phyloP scores from a whole-genome alignment of 257 asterid genomes.

The Jasminum sambac region DNA sequence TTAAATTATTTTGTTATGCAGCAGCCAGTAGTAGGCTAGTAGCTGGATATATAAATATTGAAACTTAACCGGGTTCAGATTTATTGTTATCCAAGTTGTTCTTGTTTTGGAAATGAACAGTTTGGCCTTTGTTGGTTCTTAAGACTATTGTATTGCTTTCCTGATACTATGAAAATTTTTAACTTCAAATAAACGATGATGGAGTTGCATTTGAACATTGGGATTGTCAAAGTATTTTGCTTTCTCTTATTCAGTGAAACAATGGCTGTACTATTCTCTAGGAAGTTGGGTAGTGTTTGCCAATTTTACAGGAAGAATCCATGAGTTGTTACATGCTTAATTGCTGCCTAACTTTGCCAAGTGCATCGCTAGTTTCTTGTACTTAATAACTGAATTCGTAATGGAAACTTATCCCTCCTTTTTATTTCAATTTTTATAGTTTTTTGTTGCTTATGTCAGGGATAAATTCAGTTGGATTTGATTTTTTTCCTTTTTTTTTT shows the following conservation, averaged over 20 bases:
- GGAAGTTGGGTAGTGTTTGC: too few species aligned
- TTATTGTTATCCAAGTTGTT: slow-evolving; percentile 1
- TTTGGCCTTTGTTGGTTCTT: neutral
- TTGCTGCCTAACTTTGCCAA: too few species aligned
- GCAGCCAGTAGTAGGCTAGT: too few species aligned
- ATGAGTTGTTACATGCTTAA: too few species aligned
- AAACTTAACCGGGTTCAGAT: slow-evolving; percentile 9
- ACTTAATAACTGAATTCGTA: too few species aligned
- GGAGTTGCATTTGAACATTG: neutral
- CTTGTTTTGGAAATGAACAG: neutral
- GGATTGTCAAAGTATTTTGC: neutral
- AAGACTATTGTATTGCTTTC: neutral
- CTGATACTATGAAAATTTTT: neutral
- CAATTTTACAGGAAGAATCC: too few species aligned
- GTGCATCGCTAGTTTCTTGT: too few species aligned
- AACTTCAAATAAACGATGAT: neutral
- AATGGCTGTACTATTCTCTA: too few species aligned
- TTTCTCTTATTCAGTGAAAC: too few species aligned
- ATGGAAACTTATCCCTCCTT: too few species aligned
- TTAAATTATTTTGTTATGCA: neutral
- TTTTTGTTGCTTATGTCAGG: too few species aligned
- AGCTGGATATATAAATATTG: neutral
- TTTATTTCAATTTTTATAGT: too few species aligned
- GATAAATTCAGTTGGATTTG: slow-evolving; percentile 2
- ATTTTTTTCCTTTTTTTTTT: slow-evolving; percentile 2